Conservation (phyloP, 805 yeast genomes). For the Isabelozyma rhagii region DNA sequence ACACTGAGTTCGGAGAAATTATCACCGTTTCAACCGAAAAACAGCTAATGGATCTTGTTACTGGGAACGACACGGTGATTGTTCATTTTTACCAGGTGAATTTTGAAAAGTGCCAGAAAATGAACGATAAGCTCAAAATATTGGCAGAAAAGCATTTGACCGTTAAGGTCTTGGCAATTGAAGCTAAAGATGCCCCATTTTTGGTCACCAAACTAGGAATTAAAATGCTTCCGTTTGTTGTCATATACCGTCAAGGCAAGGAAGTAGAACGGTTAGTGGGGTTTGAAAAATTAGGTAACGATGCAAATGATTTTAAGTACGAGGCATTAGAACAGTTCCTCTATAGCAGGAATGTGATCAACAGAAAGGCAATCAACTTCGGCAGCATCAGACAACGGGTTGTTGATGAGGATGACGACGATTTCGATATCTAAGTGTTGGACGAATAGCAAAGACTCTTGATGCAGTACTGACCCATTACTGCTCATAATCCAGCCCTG, state of each 20-base stretch:
- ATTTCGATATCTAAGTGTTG: slow-evolving; percentile 5
- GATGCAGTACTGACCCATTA: too few relatives aligned
- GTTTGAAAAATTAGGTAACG: slow-evolving; percentile 54
- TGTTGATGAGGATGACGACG: slow-evolving; percentile 7
- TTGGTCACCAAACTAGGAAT: slow-evolving; percentile 60
- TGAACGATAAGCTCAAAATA: slow-evolving; percentile 44
- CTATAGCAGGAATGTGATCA: slow-evolving; percentile 10
- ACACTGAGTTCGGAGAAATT: slow-evolving; percentile 38
- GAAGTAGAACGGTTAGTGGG: slow-evolving; percentile 66
- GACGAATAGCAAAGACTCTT: too few relatives aligned
- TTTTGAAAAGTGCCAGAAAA: slow-evolving; percentile 57
- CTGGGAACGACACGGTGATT: slow-evolving; percentile 40
- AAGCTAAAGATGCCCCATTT: slow-evolving; percentile 70
- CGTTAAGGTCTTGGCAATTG: slow-evolving; percentile 50
- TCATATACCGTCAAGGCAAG: slow-evolving; percentile 56
- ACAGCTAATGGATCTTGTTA: slow-evolving; percentile 50
- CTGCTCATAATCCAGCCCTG: not conserved
- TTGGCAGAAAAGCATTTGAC: slow-evolving; percentile 58
- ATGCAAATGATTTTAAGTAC: slow-evolving; percentile 44
- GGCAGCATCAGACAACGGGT: slow-evolving; percentile 5
- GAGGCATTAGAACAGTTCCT: slow-evolving; percentile 45
- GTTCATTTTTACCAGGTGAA: slow-evolving; percentile 63
- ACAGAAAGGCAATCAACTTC: slow-evolving; percentile 11
- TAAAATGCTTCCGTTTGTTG: slow-evolving; percentile 68
- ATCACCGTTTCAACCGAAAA: slow-evolving; percentile 48